Evolutionary conservation across 1,139 yeast genomes (phyloP).

Genomic region (Pneumocystis carinii): DNA sequence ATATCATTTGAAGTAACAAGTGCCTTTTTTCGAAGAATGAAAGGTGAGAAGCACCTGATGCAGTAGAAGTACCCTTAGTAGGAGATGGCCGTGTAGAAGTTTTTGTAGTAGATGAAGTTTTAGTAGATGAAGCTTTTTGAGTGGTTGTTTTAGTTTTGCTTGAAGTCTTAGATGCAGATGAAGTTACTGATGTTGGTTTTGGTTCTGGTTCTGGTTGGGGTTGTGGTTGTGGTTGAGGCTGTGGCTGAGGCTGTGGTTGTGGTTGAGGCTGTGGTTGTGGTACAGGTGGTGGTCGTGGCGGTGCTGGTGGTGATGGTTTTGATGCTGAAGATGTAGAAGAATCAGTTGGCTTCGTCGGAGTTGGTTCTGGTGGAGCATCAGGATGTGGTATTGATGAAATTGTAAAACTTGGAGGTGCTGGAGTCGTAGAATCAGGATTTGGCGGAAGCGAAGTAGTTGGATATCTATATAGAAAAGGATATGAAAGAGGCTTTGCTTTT

Average conservation of each 20-base stretch:
- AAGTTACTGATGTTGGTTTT: neutral
- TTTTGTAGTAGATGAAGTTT: too few relatives aligned
- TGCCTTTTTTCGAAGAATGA: too few relatives aligned
- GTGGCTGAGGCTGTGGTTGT: neutral
- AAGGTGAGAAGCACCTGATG: too few relatives aligned
- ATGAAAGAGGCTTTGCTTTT: neutral
- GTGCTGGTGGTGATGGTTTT: neutral
- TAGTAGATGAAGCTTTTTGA: too few relatives aligned
- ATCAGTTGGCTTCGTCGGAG: neutral
- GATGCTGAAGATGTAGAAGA: neutral
- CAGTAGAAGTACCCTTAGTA: too few relatives aligned
- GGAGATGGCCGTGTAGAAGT: too few relatives aligned
- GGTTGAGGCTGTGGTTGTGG: neutral
- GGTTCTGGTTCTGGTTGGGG: neutral
- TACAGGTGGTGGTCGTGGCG: neutral
- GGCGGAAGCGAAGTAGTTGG: neutral
- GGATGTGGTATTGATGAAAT: neutral
- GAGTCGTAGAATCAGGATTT: neutral
- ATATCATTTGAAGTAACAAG: too few relatives aligned
- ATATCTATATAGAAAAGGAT: neutral
- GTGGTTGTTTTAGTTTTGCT: too few relatives aligned
- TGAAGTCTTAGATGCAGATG: too few relatives aligned
- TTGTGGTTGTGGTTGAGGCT: neutral
- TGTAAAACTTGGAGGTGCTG: neutral
- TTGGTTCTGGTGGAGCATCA: neutral